A percentile compares a stretch with the other conserved stretches of the same genome.
Evolutionary conservation across 345 rosid species (phyloP).

Genomic region (Limnanthes douglasii): DNA sequence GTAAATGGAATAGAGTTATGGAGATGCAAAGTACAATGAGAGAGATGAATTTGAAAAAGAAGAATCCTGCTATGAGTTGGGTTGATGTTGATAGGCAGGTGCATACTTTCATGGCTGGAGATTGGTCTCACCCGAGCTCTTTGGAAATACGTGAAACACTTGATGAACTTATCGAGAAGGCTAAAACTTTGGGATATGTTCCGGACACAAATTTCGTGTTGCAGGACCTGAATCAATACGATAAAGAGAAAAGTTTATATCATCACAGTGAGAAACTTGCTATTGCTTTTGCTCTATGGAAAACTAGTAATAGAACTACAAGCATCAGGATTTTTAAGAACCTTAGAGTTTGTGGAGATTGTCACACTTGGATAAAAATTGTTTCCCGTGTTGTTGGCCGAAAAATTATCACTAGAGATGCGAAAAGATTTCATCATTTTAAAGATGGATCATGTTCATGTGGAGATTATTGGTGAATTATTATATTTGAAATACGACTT

Average conservation of each 20-base stretch:
- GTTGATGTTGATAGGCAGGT: constrained; percentile 34
- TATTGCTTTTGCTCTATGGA: constrained; percentile 50
- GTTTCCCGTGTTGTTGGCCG: constrained; percentile 23
- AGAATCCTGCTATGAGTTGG: constrained; percentile 61
- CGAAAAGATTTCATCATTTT: constrained; percentile 47
- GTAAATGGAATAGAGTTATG: constrained; percentile 35
- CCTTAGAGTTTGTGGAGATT: constrained; percentile 67
- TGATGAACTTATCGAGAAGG: constrained; percentile 21
- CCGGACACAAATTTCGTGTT: constrained; percentile 39
- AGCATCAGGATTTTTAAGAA: constrained; percentile 52
- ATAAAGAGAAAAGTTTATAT: constrained; percentile 33
- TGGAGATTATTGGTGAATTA: constrained; percentile 40
- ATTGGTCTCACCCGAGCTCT: constrained; percentile 26
- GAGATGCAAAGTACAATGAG: constrained; percentile 35
- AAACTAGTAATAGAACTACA: constrained; percentile 17
- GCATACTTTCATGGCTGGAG: constrained; percentile 54
- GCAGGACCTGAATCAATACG: constrained; percentile 32
- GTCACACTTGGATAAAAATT: constrained; percentile 42
- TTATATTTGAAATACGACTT: too few relatives aligned
- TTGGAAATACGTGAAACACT: constrained; percentile 22
- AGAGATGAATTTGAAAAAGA: constrained; percentile 42
- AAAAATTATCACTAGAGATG: constrained; percentile 32
- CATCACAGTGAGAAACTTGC: constrained; percentile 70
- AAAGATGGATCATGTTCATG: constrained; percentile 39
- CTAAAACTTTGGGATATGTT: constrained; percentile 38